These are phyloP conservation scores for Rosa multiflora DNA, from an alignment of 306 rosid genomes.

Conservation along the genomic window DNA sequence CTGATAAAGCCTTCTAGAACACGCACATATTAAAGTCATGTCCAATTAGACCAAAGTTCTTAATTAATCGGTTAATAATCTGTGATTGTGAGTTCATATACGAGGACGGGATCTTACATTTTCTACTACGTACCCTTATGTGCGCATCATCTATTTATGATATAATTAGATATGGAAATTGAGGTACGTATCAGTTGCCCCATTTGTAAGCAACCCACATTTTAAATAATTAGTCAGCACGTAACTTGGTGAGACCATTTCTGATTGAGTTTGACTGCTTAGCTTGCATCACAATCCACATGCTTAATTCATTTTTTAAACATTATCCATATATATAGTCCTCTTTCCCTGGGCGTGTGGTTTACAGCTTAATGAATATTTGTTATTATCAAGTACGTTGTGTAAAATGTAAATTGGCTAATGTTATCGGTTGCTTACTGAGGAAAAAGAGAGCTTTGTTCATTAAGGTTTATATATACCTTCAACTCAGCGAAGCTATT, in stretches of 20 bases:
- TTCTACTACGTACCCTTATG: not conserved
- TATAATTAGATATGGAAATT: not conserved
- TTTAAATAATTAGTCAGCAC: not conserved
- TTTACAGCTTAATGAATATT: not conserved
- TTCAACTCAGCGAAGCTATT: not conserved
- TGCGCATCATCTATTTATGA: not conserved
- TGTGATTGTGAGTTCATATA: not conserved
- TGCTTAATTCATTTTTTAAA: not conserved
- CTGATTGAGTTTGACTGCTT: slow-evolving; percentile 7
- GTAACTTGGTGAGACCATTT: too few relatives aligned
- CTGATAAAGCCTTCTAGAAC: not conserved
- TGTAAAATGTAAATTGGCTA: not conserved
- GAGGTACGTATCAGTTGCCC: not conserved
- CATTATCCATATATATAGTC: not conserved
- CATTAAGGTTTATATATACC: not conserved
- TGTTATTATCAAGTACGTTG: not conserved
- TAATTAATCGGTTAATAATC: not conserved
- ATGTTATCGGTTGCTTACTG: not conserved
- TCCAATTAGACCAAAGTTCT: not conserved
- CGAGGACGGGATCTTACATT: not conserved
- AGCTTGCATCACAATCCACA: slow-evolving; percentile 9
- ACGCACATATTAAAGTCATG: slow-evolving; percentile 1
- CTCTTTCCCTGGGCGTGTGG: not conserved
- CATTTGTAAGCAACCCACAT: slow-evolving; percentile 1
- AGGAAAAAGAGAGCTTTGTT: not conserved